Conservation (phyloP, 768 basidiomycete genomes). For the Kwoniella mangroviensis region DNA sequence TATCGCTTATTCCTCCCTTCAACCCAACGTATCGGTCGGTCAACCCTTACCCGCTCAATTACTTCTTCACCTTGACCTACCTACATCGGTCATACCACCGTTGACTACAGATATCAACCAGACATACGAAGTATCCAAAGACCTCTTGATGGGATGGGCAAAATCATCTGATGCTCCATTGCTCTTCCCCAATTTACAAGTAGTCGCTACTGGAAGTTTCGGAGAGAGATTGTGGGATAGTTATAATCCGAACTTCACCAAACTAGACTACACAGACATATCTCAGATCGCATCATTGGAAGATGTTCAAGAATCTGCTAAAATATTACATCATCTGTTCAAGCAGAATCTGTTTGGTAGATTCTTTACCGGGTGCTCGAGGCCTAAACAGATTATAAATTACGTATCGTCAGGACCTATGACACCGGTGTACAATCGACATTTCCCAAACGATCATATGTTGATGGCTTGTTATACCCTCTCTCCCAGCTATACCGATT, state of each 20-base stretch:
- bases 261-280: slow-evolving; percentile 1
- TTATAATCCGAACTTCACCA: slow-evolving; percentile 9
- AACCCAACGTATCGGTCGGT: background rate
- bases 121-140: background rate
- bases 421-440: slow-evolving; percentile 4
- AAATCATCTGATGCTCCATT: background rate
- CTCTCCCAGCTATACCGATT: background rate
- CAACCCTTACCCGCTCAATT: background rate
- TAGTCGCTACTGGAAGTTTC: background rate
- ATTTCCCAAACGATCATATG: slow-evolving; percentile 16
- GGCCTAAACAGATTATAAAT: background rate
- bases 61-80: background rate
- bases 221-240: slow-evolving; percentile 8
- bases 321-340: slow-evolving; percentile 6
- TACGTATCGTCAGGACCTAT: slow-evolving; percentile 4
- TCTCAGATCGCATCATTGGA: background rate
- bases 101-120: slow-evolving; percentile 12
- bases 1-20: slow-evolving; percentile 6
- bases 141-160: slow-evolving; percentile 8
- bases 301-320: background rate
- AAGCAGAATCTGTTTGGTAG: slow-evolving; percentile 10
- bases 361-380: background rate
- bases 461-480: background rate
- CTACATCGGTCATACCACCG: background rate
- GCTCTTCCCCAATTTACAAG: background rate